phyloP scores from a whole-genome alignment of 495 filamentous ascomycete species.

The Penicillium herquei region DNA sequence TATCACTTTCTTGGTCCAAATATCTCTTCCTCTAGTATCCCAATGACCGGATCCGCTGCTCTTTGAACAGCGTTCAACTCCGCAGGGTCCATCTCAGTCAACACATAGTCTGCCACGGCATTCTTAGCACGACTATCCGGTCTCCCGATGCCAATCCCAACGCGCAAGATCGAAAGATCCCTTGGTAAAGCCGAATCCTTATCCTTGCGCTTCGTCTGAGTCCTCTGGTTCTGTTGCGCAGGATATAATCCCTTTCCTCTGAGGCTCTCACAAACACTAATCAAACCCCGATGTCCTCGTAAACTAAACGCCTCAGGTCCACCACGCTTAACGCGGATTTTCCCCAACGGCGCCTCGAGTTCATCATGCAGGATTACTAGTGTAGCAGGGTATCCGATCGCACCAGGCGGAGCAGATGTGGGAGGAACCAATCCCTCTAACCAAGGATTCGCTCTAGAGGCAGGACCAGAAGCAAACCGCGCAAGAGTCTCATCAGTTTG shows the following conservation, averaged over 20 bases:
- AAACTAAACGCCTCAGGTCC: slow-evolving; percentile 51
- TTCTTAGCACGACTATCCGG: slow-evolving; percentile 55
- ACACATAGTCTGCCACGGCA: slow-evolving; percentile 65
- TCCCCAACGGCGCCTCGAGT: slow-evolving; percentile 66
- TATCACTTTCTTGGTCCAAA: slow-evolving; percentile 22
- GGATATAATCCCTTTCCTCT: slow-evolving; percentile 33
- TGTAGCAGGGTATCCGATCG: slow-evolving; percentile 21
- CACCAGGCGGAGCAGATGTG: not conserved
- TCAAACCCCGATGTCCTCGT: slow-evolving; percentile 78
- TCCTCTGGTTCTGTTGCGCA: not conserved
- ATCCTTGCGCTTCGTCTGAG: not conserved
- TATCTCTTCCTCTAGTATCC: slow-evolving; percentile 47
- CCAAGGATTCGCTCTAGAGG: not conserved
- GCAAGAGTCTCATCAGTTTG: slow-evolving; percentile 33
- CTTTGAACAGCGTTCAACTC: slow-evolving; percentile 51
- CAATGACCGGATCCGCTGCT: slow-evolving; percentile 50
- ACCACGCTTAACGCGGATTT: slow-evolving; percentile 57
- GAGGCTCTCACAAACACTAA: slow-evolving; percentile 57
- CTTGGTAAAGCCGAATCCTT: not conserved
- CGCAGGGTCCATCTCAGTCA: slow-evolving; percentile 55
- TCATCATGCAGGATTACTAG: slow-evolving; percentile 84
- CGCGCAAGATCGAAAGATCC: slow-evolving; percentile 44
- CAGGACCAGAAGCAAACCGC: not conserved
- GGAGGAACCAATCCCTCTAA: not conserved
- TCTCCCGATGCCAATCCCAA: slow-evolving; percentile 73